Percentiles rank a stretch among this genome's conserved stretches.
Conservation (phyloP, 2,329 filamentous ascomycete species). For the Aspergillus fijiensis region DNA sequence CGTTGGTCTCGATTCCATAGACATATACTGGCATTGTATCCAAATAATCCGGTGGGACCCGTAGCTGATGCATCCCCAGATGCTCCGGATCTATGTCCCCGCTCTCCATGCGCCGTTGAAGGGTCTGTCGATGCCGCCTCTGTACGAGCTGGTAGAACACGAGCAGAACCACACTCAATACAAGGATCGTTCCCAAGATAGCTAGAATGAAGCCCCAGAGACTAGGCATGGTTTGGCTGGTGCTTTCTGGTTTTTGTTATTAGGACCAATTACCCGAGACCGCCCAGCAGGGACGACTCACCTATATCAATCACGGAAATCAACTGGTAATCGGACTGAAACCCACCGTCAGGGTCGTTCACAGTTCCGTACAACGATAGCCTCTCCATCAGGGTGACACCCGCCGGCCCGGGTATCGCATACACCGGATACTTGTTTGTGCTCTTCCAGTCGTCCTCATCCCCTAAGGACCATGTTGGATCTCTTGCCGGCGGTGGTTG, state of each 20-base stretch:
- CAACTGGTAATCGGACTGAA: constrained; percentile 39
- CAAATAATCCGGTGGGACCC: constrained; percentile 70
- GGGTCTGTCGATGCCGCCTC: constrained; percentile 63
- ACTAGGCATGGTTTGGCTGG: constrained; percentile 55
- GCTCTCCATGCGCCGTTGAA: constrained; percentile 68
- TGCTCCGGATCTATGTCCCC: constrained; percentile 86
- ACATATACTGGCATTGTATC: constrained; percentile 75
- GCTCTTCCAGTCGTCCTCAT: constrained; percentile 68
- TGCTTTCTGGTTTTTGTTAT: constrained; percentile 19
- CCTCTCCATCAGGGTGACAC: constrained; percentile 67
- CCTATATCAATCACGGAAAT: constrained; percentile 51
- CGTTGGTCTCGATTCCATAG: constrained; percentile 52
- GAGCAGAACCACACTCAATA: constrained; percentile 67
- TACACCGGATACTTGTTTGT: constrained; percentile 78
- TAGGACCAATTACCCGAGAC: neutral
- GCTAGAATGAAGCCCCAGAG: constrained; percentile 82
- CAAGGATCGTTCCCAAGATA: constrained; percentile 73
- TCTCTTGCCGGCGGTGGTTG: constrained; percentile 67
- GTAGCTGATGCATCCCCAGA: constrained; percentile 78
- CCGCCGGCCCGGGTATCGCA: constrained; percentile 69
- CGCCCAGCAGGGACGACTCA: constrained; percentile 20
- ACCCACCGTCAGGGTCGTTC: neutral
- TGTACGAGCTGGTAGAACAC: constrained; percentile 73
- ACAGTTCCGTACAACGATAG: constrained; percentile 66
- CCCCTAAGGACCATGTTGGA: constrained; percentile 67